Base-by-base conservation (phyloP, 2,329 filamentous ascomycete species). In the Sporothrix pallida region DNA sequence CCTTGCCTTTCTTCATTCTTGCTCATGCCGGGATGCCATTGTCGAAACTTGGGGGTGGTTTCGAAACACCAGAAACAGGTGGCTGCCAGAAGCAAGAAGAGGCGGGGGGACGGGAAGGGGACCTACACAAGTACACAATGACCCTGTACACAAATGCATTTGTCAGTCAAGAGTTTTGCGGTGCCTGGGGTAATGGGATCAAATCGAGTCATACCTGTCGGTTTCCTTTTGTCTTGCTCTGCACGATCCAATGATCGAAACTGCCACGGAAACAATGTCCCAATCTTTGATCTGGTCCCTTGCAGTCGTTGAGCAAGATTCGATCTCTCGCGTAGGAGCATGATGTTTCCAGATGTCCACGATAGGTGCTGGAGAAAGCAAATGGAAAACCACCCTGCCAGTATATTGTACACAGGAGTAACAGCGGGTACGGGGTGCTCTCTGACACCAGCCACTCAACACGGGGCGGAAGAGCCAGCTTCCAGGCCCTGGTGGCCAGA, bases 51-150 rank as follows among this genome's bases (percentile, higher is more conserved):
- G 60, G 37, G 37, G 42, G 62, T 48, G 62, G 62, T 67, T 48
- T 67, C 62, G 62, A 67, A 67, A 48, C 62, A 20, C 42, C 26
- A 13, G 62, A 67, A 67, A 26, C 62, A 20, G 62, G 42, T 67
- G 62, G 62, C 62, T 26, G 62, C 48, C 42, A 48, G 48, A 20
- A 44, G 58, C 58, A 44, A 44, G 17, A 26, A 48, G 62, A 52
- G 15, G 13, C 46, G 65, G 44, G 15, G 65, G 31, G 23, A 26
- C 6, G 26, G 20, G 44, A 12, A 67, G 44, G 44, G 17, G 20
- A 13, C 44, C 20, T 50, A 26, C 20, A 26, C 3, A 50, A 37
- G 5, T 37, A 37, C 31, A 37, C 3, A 37, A 1, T 3, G 2
- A 37, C 31, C 5, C 31, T 37, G 31, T 37, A 37, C 31, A 37